These are phyloP conservation scores for Mucor sp. DNA, from an alignment of 371 early-diverging fungal species.

Conservation along the genomic window DNA sequence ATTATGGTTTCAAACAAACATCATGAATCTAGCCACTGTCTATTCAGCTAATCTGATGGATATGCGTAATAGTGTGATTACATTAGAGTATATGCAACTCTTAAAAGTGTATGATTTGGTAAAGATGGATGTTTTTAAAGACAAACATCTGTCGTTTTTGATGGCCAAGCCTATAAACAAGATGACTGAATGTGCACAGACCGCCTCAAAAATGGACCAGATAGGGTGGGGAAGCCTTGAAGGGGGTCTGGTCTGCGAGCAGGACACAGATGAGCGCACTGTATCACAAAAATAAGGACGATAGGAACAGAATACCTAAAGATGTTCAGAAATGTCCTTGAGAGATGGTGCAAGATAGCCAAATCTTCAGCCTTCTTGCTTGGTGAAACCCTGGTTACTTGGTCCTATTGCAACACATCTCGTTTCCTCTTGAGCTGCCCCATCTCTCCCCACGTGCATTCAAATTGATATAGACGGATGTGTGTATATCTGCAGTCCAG, in stretches of 20 bases:
- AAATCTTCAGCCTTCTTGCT: background rate
- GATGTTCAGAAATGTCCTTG: background rate
- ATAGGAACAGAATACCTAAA: background rate
- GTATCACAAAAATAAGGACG: background rate
- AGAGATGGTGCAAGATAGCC: background rate
- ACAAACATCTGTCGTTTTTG: background rate
- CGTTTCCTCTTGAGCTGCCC: background rate
- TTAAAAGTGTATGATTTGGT: background rate
- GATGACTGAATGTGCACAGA: background rate
- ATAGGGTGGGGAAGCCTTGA: background rate
- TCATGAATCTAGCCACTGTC: too few species aligned
- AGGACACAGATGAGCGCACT: constrained; percentile 1
- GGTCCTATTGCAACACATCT: background rate
- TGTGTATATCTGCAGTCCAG: background rate
- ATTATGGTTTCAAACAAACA: too few species aligned
- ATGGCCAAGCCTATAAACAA: background rate
- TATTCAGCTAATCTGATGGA: too few species aligned
- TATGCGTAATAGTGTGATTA: too few species aligned
- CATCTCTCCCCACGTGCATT: background rate
- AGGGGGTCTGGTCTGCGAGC: background rate
- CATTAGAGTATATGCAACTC: background rate
- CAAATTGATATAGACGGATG: background rate
- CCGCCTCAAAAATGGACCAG: background rate
- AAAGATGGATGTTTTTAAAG: background rate
- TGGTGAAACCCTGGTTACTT: background rate